Conservation (phyloP, 192 early-diverging fungal genomes). For the Physocladia obscura region DNA sequence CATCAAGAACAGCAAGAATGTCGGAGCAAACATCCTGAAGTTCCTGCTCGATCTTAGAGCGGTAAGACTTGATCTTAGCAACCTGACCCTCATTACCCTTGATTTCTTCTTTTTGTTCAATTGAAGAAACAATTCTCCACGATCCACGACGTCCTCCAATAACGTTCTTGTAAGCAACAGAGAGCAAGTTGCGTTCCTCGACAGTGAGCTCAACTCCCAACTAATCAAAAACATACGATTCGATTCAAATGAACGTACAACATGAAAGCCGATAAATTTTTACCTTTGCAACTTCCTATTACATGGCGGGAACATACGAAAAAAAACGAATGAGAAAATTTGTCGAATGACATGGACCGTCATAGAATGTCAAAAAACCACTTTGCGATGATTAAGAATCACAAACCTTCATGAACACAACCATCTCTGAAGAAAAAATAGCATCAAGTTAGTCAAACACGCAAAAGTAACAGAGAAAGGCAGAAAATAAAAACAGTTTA, state of each 20-base stretch:
- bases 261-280: not conserved
- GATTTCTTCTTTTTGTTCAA: constrained; percentile 97
- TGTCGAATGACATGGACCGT: not conserved
- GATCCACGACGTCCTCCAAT: constrained; percentile 98
- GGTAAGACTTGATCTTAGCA: constrained; percentile 90
- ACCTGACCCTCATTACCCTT: constrained; percentile 91
- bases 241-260: not conserved
- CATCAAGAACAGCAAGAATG: constrained; percentile 86
- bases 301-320: not conserved
- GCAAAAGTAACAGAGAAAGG: not conserved
- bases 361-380: not conserved
- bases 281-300: constrained; percentile 81
- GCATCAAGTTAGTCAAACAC: not conserved
- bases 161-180: constrained; percentile 99
- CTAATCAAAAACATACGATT: constrained; percentile 63
- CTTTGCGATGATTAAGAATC: not conserved
- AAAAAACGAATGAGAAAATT: not conserved
- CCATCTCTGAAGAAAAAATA: constrained; percentile 66
- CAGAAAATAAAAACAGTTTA: constrained; percentile 5
- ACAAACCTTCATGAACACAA: constrained; percentile 75
- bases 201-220: constrained; percentile 89
- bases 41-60: constrained; percentile 91
- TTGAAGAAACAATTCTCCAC: constrained; percentile 98
- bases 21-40: constrained; percentile 94
- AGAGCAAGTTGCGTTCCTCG: constrained; percentile 97